phyloP scores from a whole-genome alignment of 1,284 basidiomycete genomes.

The Sphagnurus paluster region DNA sequence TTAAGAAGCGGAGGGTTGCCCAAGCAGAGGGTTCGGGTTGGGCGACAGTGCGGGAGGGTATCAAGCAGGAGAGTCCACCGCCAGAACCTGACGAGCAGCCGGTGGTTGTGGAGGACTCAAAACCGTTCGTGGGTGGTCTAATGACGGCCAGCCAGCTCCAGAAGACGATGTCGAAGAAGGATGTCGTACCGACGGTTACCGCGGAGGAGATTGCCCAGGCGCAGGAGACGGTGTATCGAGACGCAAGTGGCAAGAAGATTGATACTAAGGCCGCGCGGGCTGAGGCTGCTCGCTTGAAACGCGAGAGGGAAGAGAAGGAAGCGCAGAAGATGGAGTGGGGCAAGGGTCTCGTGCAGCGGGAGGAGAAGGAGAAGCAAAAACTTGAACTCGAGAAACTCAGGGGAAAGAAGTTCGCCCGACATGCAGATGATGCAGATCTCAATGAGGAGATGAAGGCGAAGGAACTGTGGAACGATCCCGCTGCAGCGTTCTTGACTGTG shows the following conservation, averaged over 20 bases:
- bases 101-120: slow-evolving; percentile 49
- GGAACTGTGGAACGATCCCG: slow-evolving; percentile 94
- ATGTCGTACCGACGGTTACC: slow-evolving; percentile 39
- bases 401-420: slow-evolving; percentile 69
- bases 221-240: slow-evolving; percentile 94
- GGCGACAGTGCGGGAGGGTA: slow-evolving; percentile 53
- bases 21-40: slow-evolving; percentile 57
- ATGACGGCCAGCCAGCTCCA: slow-evolving; percentile 67
- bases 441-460: slow-evolving; percentile 82
- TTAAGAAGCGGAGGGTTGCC: slow-evolving; percentile 68
- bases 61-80: slow-evolving; percentile 49
- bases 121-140: slow-evolving; percentile 70
- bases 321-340: slow-evolving; percentile 95
- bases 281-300: slow-evolving; percentile 76
- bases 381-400: slow-evolving; percentile 69
- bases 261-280: slow-evolving; percentile 84
- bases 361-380: slow-evolving; percentile 67
- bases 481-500: slow-evolving; percentile 89
- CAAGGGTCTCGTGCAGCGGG: slow-evolving; percentile 88
- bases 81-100: slow-evolving; percentile 72
- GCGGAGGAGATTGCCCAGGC: slow-evolving; percentile 62
- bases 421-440: slow-evolving; percentile 81
- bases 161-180: slow-evolving; percentile 51
- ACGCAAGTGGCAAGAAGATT: slow-evolving; percentile 84
- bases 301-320: slow-evolving; percentile 81